Evolutionary conservation across 805 yeast genomes (phyloP).

Genomic region (Spathaspora gorwiae): DNA sequence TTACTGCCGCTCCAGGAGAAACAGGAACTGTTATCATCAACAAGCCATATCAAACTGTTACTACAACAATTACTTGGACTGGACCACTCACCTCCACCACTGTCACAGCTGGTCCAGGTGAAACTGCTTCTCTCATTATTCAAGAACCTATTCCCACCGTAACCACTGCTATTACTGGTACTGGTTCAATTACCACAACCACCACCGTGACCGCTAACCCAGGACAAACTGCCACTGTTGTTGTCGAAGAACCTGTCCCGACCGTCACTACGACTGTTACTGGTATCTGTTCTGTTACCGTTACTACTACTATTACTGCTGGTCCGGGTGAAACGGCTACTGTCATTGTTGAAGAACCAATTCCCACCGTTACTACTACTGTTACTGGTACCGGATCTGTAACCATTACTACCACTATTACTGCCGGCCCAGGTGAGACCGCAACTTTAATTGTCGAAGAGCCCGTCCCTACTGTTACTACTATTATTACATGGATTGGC

Average conservation of each 20-base stretch:
- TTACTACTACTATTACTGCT: constrained; percentile 11
- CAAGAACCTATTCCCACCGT: constrained; percentile 5
- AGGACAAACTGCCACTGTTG: too few relatives aligned
- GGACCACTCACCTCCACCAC: constrained; percentile 5
- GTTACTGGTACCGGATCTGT: constrained; percentile 10
- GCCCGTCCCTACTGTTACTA: constrained; percentile 3
- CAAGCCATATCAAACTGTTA: constrained; percentile 13
- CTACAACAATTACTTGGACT: constrained; percentile 11
- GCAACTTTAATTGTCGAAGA: constrained; percentile 12
- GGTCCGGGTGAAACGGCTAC: constrained; percentile 16
- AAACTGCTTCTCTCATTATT: constrained; percentile 14
- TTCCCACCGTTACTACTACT: constrained; percentile 13
- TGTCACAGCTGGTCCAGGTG: constrained; percentile 10
- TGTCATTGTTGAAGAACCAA: constrained; percentile 18
- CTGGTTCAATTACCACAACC: too few relatives aligned
- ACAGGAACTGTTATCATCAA: constrained; percentile 19
- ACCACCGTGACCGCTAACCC: too few relatives aligned
- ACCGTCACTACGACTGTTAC: constrained; percentile 6
- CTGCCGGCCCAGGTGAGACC: constrained; percentile 13
- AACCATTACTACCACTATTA: background rate
- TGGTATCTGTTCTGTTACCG: constrained; percentile 4
- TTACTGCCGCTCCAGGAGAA: constrained; percentile 8
- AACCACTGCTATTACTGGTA: background rate
- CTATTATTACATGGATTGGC: background rate
- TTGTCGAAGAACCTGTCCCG: too few relatives aligned